These are phyloP conservation scores for Candida khao-thaluensis DNA, from an alignment of 805 yeast species.

Conservation along the genomic window DNA sequence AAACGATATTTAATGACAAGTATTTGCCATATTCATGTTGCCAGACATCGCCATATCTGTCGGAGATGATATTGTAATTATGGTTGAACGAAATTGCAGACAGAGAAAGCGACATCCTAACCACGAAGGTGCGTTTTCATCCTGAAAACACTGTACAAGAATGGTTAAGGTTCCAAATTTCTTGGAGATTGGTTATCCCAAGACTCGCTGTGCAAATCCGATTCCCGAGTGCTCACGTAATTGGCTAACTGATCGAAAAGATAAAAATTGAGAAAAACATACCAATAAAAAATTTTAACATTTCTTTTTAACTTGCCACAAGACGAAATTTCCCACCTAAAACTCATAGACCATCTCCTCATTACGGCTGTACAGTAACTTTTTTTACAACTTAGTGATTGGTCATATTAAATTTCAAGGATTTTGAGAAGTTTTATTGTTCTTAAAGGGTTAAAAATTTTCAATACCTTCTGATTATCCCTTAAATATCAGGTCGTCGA, in stretches of 20 bases:
- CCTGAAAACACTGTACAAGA: neutral
- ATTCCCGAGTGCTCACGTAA: slow-evolving; percentile 9
- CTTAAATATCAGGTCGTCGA: no score
- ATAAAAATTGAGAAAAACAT: slow-evolving; percentile 18
- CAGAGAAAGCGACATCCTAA: neutral
- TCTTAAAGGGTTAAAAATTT: slow-evolving; percentile 1
- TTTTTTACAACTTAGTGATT: slow-evolving; percentile 3
- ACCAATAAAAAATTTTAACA: slow-evolving; percentile 11
- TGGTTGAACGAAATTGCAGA: neutral
- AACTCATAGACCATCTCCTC: slow-evolving; percentile 1
- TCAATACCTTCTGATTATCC: no score
- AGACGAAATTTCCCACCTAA: neutral
- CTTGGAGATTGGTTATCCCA: no score
- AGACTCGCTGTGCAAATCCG: no score
- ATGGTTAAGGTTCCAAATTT: no score
- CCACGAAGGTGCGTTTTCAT: neutral
- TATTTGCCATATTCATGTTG: neutral
- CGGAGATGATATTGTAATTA: neutral
- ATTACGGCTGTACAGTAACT: neutral
- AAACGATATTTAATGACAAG: neutral
- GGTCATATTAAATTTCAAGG: slow-evolving; percentile 6
- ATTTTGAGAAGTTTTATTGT: neutral
- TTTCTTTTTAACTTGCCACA: slow-evolving; percentile 14
- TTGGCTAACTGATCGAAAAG: slow-evolving; percentile 31
- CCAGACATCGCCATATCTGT: neutral